Percentiles rank a stretch among this genome's conserved stretches.
Conservation (phyloP, 805 yeast species). For the Geotrichum ghanense region DNA sequence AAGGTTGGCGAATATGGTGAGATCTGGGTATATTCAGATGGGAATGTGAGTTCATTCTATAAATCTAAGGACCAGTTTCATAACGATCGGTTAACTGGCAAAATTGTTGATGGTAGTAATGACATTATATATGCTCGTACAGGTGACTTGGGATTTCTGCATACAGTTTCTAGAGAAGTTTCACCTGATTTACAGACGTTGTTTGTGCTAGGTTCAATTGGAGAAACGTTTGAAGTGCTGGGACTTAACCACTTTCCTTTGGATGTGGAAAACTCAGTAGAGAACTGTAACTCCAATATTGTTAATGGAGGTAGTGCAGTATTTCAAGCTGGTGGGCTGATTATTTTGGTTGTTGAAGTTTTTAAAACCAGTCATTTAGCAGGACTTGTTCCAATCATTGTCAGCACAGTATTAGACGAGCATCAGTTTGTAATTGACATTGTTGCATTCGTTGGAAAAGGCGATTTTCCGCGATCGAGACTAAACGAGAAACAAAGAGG, state of each 20-base stretch:
- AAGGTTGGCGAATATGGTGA: slow-evolving; percentile 91
- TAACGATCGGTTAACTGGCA: slow-evolving; percentile 50
- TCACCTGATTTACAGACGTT: slow-evolving; percentile 58
- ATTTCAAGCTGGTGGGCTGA: slow-evolving; percentile 71
- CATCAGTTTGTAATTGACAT: slow-evolving; percentile 79
- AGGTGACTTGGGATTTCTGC: slow-evolving; percentile 90
- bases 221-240: slow-evolving; percentile 80
- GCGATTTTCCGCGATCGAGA: slow-evolving; percentile 56
- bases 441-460: slow-evolving; percentile 62
- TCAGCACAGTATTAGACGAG: slow-evolving; percentile 62
- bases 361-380: slow-evolving; percentile 43
- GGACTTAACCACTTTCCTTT: slow-evolving; percentile 86
- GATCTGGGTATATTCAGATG: slow-evolving; percentile 91
- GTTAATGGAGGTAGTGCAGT: slow-evolving; percentile 40
- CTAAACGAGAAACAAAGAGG: slow-evolving; percentile 71
- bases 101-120: slow-evolving; percentile 47
- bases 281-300: slow-evolving; percentile 35
- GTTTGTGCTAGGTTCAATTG: slow-evolving; percentile 72
- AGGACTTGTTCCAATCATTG: slow-evolving; percentile 72
- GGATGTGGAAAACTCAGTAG: slow-evolving; percentile 68
- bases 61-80: slow-evolving; percentile 40
- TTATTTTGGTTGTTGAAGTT: slow-evolving; percentile 62
- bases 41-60: slow-evolving; percentile 54
- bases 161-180: slow-evolving; percentile 42
- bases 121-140: slow-evolving; percentile 67